Evolutionary conservation across 1,284 basidiomycete genomes (phyloP).

Genomic region (Melampsora occidentalis): DNA sequence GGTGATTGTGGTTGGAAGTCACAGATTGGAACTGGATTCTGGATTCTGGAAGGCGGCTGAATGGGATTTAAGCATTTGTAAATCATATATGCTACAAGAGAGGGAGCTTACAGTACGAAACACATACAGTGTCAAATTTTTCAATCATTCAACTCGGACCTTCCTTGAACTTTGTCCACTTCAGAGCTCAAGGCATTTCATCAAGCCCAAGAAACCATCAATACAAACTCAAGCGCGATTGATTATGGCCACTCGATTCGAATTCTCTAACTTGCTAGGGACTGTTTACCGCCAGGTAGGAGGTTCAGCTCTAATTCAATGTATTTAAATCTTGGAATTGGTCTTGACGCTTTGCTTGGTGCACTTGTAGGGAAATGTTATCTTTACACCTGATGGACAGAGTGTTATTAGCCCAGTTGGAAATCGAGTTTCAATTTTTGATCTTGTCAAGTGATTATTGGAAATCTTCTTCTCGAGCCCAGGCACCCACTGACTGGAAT

Average conservation of each 20-base stretch:
- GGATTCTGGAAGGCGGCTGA: no score
- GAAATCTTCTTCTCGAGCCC: neutral
- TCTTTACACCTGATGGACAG: constrained; percentile 92
- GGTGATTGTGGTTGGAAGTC: no score
- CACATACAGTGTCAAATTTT: no score
- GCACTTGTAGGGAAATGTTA: constrained; percentile 70
- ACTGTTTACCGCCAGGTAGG: constrained; percentile 75
- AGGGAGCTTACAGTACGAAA: no score
- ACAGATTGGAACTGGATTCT: no score
- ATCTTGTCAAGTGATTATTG: constrained; percentile 83
- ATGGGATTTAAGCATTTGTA: no score
- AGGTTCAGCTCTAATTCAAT: neutral
- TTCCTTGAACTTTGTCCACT: no score
- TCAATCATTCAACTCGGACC: no score
- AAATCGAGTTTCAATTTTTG: constrained; percentile 92
- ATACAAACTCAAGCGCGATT: no score
- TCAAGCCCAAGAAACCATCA: no score
- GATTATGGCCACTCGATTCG: constrained; percentile 48
- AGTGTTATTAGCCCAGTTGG: constrained; percentile 89
- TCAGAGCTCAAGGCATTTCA: no score
- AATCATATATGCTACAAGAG: no score
- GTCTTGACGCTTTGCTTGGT: neutral
- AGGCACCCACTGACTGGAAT: neutral
- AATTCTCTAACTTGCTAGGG: constrained; percentile 87
- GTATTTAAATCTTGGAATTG: neutral